Evolutionary conservation across 2,329 filamentous ascomycete genomes (phyloP).

Genomic region (Cladosporium sp.): DNA sequence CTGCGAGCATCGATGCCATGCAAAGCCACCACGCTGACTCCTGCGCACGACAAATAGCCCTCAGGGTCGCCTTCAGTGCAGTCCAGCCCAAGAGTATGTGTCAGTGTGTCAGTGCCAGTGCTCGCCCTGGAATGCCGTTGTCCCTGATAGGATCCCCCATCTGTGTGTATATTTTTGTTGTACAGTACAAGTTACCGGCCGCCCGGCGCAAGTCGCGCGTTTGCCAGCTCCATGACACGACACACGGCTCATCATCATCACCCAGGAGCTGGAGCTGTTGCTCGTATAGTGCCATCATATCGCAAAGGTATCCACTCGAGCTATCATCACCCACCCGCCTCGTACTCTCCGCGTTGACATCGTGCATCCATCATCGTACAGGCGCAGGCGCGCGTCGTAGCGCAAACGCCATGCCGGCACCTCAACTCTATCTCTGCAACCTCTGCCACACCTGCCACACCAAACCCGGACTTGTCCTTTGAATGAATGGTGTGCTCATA

Average conservation of each 20-base stretch:
- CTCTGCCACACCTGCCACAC: constrained; percentile 3
- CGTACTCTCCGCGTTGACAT: constrained; percentile 14
- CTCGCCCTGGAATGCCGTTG: constrained; percentile 8
- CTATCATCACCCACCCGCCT: background rate
- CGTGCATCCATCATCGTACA: constrained; percentile 13
- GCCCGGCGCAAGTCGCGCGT: constrained; percentile 14
- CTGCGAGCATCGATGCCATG: background rate
- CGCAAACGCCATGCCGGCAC: constrained; percentile 15
- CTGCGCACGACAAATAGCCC: background rate
- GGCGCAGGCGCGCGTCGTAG: background rate
- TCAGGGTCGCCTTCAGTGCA: background rate
- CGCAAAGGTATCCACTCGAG: constrained; percentile 8
- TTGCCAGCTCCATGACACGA: constrained; percentile 2
- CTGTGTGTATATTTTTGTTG: background rate
- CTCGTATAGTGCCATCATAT: background rate
- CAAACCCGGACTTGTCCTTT: background rate
- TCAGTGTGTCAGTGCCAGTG: background rate
- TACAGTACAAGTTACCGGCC: background rate
- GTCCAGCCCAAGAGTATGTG: background rate
- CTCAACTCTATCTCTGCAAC: constrained; percentile 15
- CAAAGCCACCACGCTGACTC: background rate
- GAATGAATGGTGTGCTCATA: constrained; percentile 5
- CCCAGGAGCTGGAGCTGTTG: background rate
- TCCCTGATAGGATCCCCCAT: background rate
- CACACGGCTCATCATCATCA: background rate